Conservation (phyloP, 768 basidiomycete genomes). For the Termitomyces sp. region DNA sequence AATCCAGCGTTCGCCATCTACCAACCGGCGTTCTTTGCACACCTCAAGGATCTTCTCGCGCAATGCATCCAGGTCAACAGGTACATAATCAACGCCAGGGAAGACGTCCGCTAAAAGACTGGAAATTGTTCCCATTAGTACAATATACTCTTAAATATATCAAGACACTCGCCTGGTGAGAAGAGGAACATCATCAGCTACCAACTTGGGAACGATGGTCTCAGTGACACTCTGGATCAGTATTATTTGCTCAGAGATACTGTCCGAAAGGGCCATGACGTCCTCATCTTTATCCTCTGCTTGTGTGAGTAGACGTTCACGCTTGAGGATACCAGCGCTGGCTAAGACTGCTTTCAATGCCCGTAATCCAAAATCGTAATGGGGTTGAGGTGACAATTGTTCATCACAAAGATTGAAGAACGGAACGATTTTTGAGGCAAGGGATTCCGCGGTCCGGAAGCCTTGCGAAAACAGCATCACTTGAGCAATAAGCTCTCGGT, state of each 20-base stretch:
- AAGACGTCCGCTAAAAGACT: conserved; percentile 96
- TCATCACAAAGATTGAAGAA: conserved; percentile 99
- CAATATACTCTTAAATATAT: neutral
- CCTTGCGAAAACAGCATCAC: conserved; percentile 99
- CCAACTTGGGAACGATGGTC: conserved; percentile 96
- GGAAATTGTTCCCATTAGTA: conserved; percentile 4
- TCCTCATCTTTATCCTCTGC: conserved; percentile 35
- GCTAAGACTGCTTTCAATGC: conserved; percentile 95
- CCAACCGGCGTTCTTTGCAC: conserved; percentile 81
- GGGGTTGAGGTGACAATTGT: conserved; percentile 93
- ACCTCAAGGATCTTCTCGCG: conserved; percentile 83
- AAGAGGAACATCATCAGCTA: conserved; percentile 94
- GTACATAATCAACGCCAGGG: conserved; percentile 89
- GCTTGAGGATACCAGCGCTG: conserved; percentile 96
- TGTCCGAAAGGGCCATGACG: conserved; percentile 58
- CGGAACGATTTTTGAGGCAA: conserved; percentile 98
- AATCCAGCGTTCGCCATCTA: conserved; percentile 85
- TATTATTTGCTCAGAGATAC: conserved; percentile 87
- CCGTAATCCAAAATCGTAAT: conserved; percentile 98
- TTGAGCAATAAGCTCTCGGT: conserved; percentile 97
- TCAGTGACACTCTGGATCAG: conserved; percentile 98
- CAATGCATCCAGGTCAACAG: conserved; percentile 83
- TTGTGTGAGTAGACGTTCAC: conserved; percentile 70
- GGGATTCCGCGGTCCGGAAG: conserved; percentile 93
- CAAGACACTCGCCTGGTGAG: conserved; percentile 69